Base-by-base conservation (phyloP, 2,329 filamentous ascomycete species). In the Verticillium isaacii region DNA sequence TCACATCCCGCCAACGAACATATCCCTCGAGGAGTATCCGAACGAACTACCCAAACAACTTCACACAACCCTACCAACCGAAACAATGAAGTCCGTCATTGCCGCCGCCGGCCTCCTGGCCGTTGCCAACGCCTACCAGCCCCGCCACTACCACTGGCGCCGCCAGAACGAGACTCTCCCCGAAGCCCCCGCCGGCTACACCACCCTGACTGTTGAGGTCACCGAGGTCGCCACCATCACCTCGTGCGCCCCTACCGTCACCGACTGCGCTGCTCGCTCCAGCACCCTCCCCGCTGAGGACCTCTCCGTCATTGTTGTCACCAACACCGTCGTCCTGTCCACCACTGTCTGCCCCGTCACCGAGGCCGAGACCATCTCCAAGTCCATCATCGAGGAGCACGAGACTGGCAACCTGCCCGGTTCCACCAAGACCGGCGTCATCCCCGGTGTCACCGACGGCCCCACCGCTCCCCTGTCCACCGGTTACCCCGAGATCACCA, bases 211-310 rank as follows among this genome's bases (percentile, higher is more conserved):
- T 66, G 77, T 86, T 75, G 78, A 81, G 77, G 75, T 79, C 71
- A 86, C 83, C 62, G 74, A 83, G 71, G 74, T 84, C 66, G 75
- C 82, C 64, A 87, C 84, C 73, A 77, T 86, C 74, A 86, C 80
- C 68, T 85, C 82, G 62, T 87, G 84, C 71, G 82, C 77, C 65
- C 76, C 84, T 61, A 82, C 80, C 61, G 79, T 85, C 70, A 85
- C 83, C 73, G 76, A 85, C 84, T 87, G 85, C 74, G 77, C 77
- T 61, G 70, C 73, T 25, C 73, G 67, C 59, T 68, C 75, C 59
- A 71, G 71, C 59, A 67, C 69, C 63, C 68, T 78, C 56, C 74
- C 77, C 62, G 72, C 73, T 65, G 67, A 69, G 15, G 71, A 76
- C 65, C 73, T 71, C 68, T 63, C 67, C 59, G 70, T 71, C 61